Evolutionary conservation across 2,329 filamentous ascomycete genomes (phyloP), one percentile per base, ranked within the genome.

Genomic region (Nemania sp.): DNA sequence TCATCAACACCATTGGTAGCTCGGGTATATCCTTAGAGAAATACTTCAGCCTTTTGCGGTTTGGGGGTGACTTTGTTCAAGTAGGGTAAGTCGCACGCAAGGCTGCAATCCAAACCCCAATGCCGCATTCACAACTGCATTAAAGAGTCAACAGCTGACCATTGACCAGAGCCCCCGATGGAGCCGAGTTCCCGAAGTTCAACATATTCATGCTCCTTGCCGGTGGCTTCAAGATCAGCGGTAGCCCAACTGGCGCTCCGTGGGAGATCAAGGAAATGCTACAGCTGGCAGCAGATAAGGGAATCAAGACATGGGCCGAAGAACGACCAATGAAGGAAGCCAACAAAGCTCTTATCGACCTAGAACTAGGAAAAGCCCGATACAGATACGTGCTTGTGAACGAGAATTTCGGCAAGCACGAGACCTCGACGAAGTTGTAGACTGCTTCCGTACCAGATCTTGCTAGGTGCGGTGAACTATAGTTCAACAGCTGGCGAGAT

Each of bases 31-130:
- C 86, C 0, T 65, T 90, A 22, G 70, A 70, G 50, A 69, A 80
- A 36, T 91, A 90, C 70, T 73, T 91, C 51, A 64, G 72, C 12
- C 74, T 90, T 7, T 73, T 89, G n/a, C 77, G 80, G 58, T 71
- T 76, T 8, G 77, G 81, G 46, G 86, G 86, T 15, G 76, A 76
- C 5, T 83, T 88, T 65, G 77, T 90, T 52, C 83, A 88, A 69
- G 77, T 90, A 43, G 86, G 86, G 63, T 67, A 57, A 50, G 59
- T 63, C 15, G 4, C 24, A n/a, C n/a, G 12, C 2, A 14, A 33
- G 11, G 14, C 17, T 23, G 11, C 20, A 14, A 34, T 33, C 3
- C 11, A n/a, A 12, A 17, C n/a, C 11, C 24, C 9, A n/a, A 39
- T 14, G 6, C 9, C 20, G 15, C 9, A 23, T 14, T 31, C 19